Percentiles rank a stretch among this genome's conserved stretches.
Conservation (phyloP, 108 stramenopile species). For the Schizochytrium sp. region DNA sequence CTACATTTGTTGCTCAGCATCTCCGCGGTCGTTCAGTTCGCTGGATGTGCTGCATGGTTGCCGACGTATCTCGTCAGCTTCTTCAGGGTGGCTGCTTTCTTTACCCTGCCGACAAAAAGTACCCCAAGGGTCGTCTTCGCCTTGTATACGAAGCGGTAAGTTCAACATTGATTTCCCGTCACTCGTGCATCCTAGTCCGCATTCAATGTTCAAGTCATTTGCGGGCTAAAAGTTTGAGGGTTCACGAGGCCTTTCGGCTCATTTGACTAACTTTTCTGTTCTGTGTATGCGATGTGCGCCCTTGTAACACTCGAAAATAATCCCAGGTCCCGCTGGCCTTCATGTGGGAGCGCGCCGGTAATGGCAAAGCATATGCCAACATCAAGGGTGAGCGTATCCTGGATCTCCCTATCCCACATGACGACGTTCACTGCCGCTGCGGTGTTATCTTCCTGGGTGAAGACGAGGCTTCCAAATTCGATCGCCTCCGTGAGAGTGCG, state of each 20-base stretch:
- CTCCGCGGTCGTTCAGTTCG: slow-evolving; percentile 88
- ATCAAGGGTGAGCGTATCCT: slow-evolving; percentile 53
- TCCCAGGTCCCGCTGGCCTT: slow-evolving; percentile 54
- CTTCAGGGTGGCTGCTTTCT: slow-evolving; percentile 97
- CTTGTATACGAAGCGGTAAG: slow-evolving; percentile 95
- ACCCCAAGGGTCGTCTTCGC: slow-evolving; percentile 92
- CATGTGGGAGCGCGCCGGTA: slow-evolving; percentile 50
- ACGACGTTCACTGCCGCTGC: slow-evolving; percentile 36
- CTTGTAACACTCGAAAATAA: too few species aligned
- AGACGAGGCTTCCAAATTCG: slow-evolving; percentile 45
- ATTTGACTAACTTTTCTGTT: too few species aligned
- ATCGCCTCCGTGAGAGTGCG: slow-evolving; percentile 31
- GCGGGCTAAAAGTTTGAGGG: too few species aligned
- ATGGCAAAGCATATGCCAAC: slow-evolving; percentile 20
- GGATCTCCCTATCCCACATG: slow-evolving; percentile 4
- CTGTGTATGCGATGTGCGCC: too few species aligned
- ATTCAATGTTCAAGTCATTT: too few species aligned
- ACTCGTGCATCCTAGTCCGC: too few species aligned
- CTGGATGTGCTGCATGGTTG: slow-evolving; percentile 96
- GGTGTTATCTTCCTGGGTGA: slow-evolving; percentile 38
- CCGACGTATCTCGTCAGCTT: slow-evolving; percentile 96
- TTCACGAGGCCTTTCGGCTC: too few species aligned
- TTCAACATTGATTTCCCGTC: background rate
- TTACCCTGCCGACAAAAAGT: slow-evolving; percentile 96
- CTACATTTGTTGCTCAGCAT: slow-evolving; percentile 83